Evolutionary conservation across 768 basidiomycete genomes (phyloP).

Genomic region (Mycena rosella): DNA sequence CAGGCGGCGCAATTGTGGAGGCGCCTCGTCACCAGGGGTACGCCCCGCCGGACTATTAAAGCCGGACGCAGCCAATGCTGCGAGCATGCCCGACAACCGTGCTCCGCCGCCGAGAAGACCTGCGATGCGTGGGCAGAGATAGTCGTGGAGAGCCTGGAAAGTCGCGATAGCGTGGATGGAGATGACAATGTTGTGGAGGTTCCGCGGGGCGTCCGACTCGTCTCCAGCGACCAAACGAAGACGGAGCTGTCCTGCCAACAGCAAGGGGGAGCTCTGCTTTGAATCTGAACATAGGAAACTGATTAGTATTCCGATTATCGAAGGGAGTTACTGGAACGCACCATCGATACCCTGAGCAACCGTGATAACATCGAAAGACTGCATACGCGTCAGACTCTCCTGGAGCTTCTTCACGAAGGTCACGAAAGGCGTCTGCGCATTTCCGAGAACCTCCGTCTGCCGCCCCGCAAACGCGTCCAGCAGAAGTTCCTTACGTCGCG

Average conservation of each 20-base stretch:
- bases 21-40: constrained; percentile 50
- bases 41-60: constrained; percentile 66
- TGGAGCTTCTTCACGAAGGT: constrained; percentile 95
- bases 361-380: constrained; percentile 94
- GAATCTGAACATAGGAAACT: constrained; percentile 67
- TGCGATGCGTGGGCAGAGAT: constrained; percentile 90
- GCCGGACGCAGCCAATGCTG: constrained; percentile 85
- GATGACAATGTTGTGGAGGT: constrained; percentile 90
- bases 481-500: constrained; percentile 81
- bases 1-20: constrained; percentile 48
- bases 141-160: constrained; percentile 97
- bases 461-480: constrained; percentile 81
- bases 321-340: constrained; percentile 48
- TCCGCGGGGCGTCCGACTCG: constrained; percentile 89
- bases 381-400: constrained; percentile 95
- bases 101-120: constrained; percentile 73
- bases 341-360: constrained; percentile 87
- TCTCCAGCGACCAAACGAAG: constrained; percentile 92
- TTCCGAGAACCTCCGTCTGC: constrained; percentile 56
- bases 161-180: constrained; percentile 99
- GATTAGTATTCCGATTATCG: not conserved
- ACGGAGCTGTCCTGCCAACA: constrained; percentile 93
- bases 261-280: constrained; percentile 89
- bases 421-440: constrained; percentile 70
- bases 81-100: constrained; percentile 89